Conservation (phyloP, 1,139 yeast species). For the Blastobotrys persicus region DNA sequence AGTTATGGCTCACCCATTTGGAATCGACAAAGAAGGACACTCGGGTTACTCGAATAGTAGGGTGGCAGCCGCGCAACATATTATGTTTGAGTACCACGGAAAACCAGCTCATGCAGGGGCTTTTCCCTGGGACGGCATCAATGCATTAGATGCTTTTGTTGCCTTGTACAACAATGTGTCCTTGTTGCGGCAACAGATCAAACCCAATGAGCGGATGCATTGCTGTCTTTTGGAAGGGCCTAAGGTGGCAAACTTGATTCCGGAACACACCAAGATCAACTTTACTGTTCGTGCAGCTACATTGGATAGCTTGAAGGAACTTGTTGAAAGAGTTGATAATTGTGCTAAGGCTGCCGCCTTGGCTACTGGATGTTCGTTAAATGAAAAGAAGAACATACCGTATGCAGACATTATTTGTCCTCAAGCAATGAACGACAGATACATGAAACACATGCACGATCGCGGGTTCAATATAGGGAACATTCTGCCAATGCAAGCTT, state of each 20-base stretch:
- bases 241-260: conserved; percentile 16
- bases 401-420: conserved; percentile 7
- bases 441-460: background rate
- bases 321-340: conserved; percentile 8
- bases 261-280: conserved; percentile 13
- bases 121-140: conserved; percentile 16
- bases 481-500: background rate
- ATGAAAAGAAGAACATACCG: background rate
- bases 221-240: conserved; percentile 16
- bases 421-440: conserved; percentile 3
- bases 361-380: conserved; percentile 12
- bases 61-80: conserved; percentile 1
- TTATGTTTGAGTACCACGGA: conserved; percentile 12
- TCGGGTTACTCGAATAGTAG: conserved; percentile 6
- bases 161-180: conserved; percentile 13
- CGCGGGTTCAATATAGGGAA: conserved; percentile 4
- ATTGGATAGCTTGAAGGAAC: background rate
- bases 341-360: conserved; percentile 13
- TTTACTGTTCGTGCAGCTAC: conserved; percentile 10
- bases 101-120: conserved; percentile 17
- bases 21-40: background rate
- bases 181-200: conserved; percentile 15
- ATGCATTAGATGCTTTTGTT: conserved; percentile 18
- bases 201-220: conserved; percentile 14
- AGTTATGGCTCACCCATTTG: conserved; percentile 30